Base-by-base conservation (phyloP, 163 green algal genomes). In the Smithsoniella earleae region DNA sequence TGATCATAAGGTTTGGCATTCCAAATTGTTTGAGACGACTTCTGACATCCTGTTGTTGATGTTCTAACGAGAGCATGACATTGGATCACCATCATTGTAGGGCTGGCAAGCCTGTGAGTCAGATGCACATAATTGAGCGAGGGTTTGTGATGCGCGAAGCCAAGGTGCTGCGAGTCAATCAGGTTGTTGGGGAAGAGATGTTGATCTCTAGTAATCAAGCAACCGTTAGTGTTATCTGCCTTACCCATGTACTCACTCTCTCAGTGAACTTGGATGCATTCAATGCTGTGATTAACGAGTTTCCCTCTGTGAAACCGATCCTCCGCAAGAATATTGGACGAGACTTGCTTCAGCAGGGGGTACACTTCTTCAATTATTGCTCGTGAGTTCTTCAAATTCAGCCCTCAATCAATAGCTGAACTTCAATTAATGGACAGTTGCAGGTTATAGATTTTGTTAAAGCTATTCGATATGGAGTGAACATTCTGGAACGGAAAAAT, bases 1-100 rank as follows among this genome's bases (percentile, higher is more conserved):
- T 64, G 49, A 64, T 64, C 49, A 64, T 64, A 10, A 64, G 33
- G 49, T 64, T 25, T 27, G 49, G 33, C 13, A 6, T 64, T 64
- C 49, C 44, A 54, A 54, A 18, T 54, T n/a, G n/a, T n/a, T n/a
- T n/a, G n/a, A n/a, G n/a, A n/a, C n/a, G n/a, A n/a, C n/a, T n/a
- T n/a, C n/a, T n/a, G n/a, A n/a, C n/a, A n/a, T n/a, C n/a, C n/a
- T n/a, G n/a, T n/a, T n/a, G n/a, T n/a, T n/a, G n/a, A n/a, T n/a
- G n/a, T n/a, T n/a, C n/a, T n/a, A n/a, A n/a, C n/a, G n/a, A n/a
- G n/a, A n/a, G n/a, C n/a, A n/a, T n/a, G n/a, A n/a, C n/a, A n/a
- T n/a, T n/a, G n/a, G n/a, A n/a, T n/a, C n/a, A n/a, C n/a, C n/a
- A 25, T 54, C 49, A 10, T 64, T 64, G 13, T 27, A 64, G 49